These are phyloP conservation scores for Parafenestella ontariensis DNA, from an alignment of 2,329 filamentous ascomycete genomes.

Conservation along the genomic window DNA sequence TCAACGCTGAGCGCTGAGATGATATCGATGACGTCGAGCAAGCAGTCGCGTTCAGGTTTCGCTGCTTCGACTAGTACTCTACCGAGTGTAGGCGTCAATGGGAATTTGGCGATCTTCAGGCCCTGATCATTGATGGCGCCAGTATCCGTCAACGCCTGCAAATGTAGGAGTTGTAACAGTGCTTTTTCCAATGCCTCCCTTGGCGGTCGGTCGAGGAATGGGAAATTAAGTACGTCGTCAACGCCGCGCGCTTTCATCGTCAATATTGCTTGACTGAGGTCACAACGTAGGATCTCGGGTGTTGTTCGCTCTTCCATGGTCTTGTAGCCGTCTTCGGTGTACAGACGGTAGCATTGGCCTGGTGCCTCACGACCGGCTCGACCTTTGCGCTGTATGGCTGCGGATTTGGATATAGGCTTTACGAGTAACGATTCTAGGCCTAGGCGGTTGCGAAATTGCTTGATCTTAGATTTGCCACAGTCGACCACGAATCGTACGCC, in stretches of 20 bases:
- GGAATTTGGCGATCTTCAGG: constrained; percentile 79
- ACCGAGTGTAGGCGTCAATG: constrained; percentile 80
- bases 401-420: constrained; percentile 91
- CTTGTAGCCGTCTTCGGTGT: constrained; percentile 79
- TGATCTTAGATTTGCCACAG: constrained; percentile 91
- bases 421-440: constrained; percentile 90
- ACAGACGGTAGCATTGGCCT: constrained; percentile 88
- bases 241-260: constrained; percentile 95
- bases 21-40: constrained; percentile 86
- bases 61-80: constrained; percentile 83
- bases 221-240: constrained; percentile 80
- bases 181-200: constrained; percentile 81
- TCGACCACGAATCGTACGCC: constrained; percentile 93
- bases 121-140: constrained; percentile 79
- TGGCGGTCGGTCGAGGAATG: constrained; percentile 82
- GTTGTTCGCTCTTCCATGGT: constrained; percentile 74
- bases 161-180: constrained; percentile 77
- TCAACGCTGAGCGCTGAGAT: constrained; percentile 71
- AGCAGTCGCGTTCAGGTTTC: constrained; percentile 71
- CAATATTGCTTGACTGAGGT: constrained; percentile 83
- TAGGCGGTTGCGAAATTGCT: constrained; percentile 83
- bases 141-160: constrained; percentile 75
- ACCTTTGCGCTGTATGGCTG: constrained; percentile 88
- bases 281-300: constrained; percentile 90
- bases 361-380: constrained; percentile 91